Evolutionary conservation across 495 filamentous ascomycete species (phyloP).

Genomic region (Penicillium turbatum): DNA sequence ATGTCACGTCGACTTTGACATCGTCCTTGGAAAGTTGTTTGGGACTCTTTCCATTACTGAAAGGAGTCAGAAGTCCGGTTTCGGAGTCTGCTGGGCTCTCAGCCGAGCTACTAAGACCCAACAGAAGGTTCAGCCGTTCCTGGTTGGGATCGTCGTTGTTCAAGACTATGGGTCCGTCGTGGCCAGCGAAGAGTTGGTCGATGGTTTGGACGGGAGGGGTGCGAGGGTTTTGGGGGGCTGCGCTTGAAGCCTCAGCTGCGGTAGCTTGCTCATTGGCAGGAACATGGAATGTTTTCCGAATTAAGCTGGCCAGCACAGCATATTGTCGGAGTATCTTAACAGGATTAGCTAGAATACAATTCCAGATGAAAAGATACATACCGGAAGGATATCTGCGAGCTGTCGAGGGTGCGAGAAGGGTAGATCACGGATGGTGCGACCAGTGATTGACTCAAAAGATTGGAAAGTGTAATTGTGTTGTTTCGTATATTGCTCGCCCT

Average conservation of each 20-base stretch:
- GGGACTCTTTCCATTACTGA: not conserved
- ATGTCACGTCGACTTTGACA: constrained; percentile 42
- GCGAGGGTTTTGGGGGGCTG: not conserved
- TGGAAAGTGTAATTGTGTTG: constrained; percentile 66
- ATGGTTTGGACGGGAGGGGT: not conserved
- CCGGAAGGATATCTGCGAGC: constrained; percentile 69
- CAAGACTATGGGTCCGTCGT: constrained; percentile 25
- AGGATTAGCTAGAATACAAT: constrained; percentile 1
- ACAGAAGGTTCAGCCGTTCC: constrained; percentile 29
- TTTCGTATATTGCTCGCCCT: constrained; percentile 40
- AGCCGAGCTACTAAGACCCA: constrained; percentile 14
- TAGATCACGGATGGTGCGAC: constrained; percentile 62
- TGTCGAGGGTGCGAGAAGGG: constrained; percentile 87
- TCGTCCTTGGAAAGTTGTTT: constrained; percentile 15
- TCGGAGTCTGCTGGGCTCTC: not conserved
- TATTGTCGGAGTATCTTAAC: constrained; percentile 65
- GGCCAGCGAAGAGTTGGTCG: constrained; percentile 1
- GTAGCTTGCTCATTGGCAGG: constrained; percentile 16
- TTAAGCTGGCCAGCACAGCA: constrained; percentile 59
- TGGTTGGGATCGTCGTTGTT: constrained; percentile 43
- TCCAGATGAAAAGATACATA: constrained; percentile 19
- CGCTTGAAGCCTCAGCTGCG: not conserved
- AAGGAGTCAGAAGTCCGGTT: not conserved
- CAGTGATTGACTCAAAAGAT: constrained; percentile 64
- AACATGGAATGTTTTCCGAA: constrained; percentile 55